Percentiles rank a stretch among this genome's conserved stretches.
These are phyloP conservation scores for Fusarium fujikuroi DNA, from an alignment of 2,329 filamentous ascomycete species.

Conservation along the genomic window DNA sequence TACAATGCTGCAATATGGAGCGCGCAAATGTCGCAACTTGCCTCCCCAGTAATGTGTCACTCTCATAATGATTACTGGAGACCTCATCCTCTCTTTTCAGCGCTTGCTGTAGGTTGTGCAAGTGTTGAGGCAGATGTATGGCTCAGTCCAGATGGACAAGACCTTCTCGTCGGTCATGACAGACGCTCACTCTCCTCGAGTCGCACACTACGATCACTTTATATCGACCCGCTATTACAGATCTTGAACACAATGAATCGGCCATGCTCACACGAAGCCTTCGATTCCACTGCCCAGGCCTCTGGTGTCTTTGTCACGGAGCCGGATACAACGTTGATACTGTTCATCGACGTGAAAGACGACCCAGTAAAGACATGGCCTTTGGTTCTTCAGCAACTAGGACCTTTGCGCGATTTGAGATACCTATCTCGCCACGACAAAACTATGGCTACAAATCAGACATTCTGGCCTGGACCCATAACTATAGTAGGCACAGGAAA, in stretches of 20 bases:
- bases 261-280: rapidly evolving
- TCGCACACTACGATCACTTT: not conserved
- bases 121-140: not conserved
- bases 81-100: not conserved
- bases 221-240: not conserved
- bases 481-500: not conserved
- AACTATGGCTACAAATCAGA: not conserved
- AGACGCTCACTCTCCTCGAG: not conserved
- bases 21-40: not conserved
- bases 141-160: not conserved
- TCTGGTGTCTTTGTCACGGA: not conserved
- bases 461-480: not conserved
- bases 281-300: not conserved
- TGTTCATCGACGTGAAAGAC: not conserved
- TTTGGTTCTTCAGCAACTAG: not conserved
- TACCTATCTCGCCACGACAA: not conserved
- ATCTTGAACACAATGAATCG: not conserved
- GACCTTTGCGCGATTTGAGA: not conserved
- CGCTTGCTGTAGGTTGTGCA: not conserved
- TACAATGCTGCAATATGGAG: not conserved
- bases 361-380: not conserved
- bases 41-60: not conserved
- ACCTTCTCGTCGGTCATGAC: not conserved
- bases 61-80: not conserved
- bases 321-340: not conserved